Evolutionary conservation across 139 green algal genomes (phyloP), one percentile per base, ranked within the genome.

Genomic region (Axilococcus clingmanii): DNA sequence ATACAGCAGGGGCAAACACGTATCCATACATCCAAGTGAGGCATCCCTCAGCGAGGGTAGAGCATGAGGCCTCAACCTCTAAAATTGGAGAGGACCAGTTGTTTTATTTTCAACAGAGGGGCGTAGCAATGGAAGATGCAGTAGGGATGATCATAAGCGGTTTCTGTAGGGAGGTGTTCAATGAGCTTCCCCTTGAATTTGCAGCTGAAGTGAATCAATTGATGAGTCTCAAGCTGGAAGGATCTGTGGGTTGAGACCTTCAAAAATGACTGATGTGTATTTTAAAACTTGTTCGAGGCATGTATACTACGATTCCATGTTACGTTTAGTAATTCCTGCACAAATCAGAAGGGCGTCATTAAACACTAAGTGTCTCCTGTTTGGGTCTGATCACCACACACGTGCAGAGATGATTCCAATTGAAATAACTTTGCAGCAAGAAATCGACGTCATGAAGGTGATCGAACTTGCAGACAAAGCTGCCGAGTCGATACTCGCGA

Each of bases 41-140:
- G 7, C 71, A 98, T 36, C 88, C 91, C 3, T 77, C 64, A 8
- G 84, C 90, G 7, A 61, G 75, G 5, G 93, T 99, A 30, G 93
- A 99, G 80, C 93, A 99, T 57, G 93, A 99, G 72, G 93, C 93
- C 1, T 81, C 52, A 41, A 99, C 93, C 27, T 83, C 55, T 56
- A 99, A 99, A 80, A 98, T 99, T 45, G 87, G 89, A 2, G 93
- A 98, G 72, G 93, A 99, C 60, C 93, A 99, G 82, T 77, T 99
- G 29, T 99, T 99, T 56, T 99, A 99, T 77, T 97, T 98, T 70
- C 91, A 97, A 74, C 88, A 97, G 76, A 68, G 93, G 4, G 93
- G 93, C 33, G 84, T 99, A 27, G 75, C 82, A 19, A 29, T 71
- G 3, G 93, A 98, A 66, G 75, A 90, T 24, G 93, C 93, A 0